Base-by-base conservation (phyloP, 805 yeast genomes). In the Wickerhamiella siamensis region DNA sequence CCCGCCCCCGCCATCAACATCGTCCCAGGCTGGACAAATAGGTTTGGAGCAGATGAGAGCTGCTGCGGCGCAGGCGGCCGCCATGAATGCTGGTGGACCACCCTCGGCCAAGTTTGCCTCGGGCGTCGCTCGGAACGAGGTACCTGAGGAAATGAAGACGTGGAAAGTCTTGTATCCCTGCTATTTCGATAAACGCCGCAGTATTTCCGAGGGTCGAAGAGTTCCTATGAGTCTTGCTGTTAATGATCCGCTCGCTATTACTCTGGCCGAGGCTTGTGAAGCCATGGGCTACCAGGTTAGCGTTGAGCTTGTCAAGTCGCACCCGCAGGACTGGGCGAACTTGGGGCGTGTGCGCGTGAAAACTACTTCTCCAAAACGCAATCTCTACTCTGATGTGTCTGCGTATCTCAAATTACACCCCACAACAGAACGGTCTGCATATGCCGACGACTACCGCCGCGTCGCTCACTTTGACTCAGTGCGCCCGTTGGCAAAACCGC, bases 311-410 rank as follows among this genome's bases (percentile, higher is more conserved):
- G 83, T 80, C 45, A 91, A 86, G 63, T 61, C 80, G 1, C 98
- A 88, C 62, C 97, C 97, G 10, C 94, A 87, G 60, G 97, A 88
- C 62, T 91, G 79, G 71, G 94, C 97, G 50, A 88, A 88, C 56
- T 93, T 96, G 4, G 98, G 98, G n/a, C 71, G 97, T 54, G 87
- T 91, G 29, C 74, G 94, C 50, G 79, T 86, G 18, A 65, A 75
- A 36, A 31, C 32, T 4, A 79, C 75, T 53, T 70, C 31, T 36
- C 32, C 49, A 26, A 86, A 87, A 57, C 74, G 93, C 51, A 75
- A 74, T 38, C 60, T 88, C 37, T 64, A 81, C 58, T 65, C 66
- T 24, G 66, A 67, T 31, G 67, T 88, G 36, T 74, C 80, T 4
- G 67, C 69, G 45, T 81, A 74, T 53, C 57, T 88, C 55, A 61